Percentiles rank a stretch among this genome's conserved stretches.
Conservation (phyloP, 805 yeast species). For the Spathaspora passalidarum region DNA sequence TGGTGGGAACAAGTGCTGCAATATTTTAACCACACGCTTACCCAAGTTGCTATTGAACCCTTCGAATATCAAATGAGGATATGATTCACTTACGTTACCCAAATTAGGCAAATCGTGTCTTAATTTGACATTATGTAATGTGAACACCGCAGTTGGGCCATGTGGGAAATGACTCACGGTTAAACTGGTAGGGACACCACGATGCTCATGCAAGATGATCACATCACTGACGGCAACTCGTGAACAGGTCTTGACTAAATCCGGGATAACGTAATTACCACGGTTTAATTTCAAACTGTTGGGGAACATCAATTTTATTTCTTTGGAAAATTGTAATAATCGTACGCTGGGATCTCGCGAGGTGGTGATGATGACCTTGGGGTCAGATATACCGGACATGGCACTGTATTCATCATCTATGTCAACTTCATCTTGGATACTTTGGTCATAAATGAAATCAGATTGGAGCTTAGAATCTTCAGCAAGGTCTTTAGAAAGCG, state of each 20-base stretch:
- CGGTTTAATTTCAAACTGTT: conserved; percentile 85
- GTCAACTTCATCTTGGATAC: conserved; percentile 46
- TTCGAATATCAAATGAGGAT: conserved; percentile 92
- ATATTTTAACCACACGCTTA: conserved; percentile 69
- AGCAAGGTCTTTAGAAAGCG: conserved; percentile 84
- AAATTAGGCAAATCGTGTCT: conserved; percentile 87
- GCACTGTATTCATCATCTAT: conserved; percentile 93
- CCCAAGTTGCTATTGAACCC: conserved; percentile 83
- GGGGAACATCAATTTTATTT: conserved; percentile 84
- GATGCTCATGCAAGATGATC: conserved; percentile 86
- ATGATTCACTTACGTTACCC: conserved; percentile 87
- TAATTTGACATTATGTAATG: conserved; percentile 88
- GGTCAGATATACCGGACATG: conserved; percentile 84
- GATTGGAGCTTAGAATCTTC: conserved; percentile 80
- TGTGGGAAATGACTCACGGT: conserved; percentile 95
- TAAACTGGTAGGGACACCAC: conserved; percentile 96
- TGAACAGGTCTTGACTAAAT: conserved; percentile 79
- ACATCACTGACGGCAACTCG: conserved; percentile 80
- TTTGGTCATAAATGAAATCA: conserved; percentile 85
- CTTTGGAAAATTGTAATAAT: conserved; percentile 88
- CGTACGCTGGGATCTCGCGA: conserved; percentile 87
- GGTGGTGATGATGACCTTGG: conserved; percentile 88
- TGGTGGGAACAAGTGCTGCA: conserved; percentile 92
- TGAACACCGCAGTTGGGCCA: conserved; percentile 94
- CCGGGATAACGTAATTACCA: conserved; percentile 87